Conservation (phyloP, 148 eudicot genomes). For the Vaccinium macrocarpon region DNA sequence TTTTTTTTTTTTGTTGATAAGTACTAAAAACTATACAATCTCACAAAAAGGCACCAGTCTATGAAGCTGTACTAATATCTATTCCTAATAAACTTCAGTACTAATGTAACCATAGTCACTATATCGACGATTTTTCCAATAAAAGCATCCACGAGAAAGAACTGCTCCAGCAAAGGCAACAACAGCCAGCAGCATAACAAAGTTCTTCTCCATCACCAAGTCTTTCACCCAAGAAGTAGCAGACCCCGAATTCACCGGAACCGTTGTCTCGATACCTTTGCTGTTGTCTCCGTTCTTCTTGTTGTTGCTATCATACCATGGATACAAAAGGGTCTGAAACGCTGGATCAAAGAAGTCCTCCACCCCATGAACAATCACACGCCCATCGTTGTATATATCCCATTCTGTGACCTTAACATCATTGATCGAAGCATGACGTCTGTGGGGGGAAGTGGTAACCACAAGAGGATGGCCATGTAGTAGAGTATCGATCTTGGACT, state of each 20-base stretch:
- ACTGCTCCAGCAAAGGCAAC: not conserved
- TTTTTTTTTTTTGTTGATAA: too few species aligned
- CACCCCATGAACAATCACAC: not conserved
- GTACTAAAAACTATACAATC: too few species aligned
- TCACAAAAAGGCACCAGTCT: not conserved
- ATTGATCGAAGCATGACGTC: not conserved
- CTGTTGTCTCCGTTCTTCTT: not conserved
- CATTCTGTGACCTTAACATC: too few species aligned
- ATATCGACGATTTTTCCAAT: not conserved
- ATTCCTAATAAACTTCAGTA: not conserved
- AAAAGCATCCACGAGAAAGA: not conserved
- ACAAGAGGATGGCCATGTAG: not conserved
- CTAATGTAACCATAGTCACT: not conserved
- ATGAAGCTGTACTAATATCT: not conserved
- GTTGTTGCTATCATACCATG: not conserved
- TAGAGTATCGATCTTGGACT: slow-evolving; percentile 1
- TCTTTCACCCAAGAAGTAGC: not conserved
- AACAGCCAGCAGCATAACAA: not conserved
- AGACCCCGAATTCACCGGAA: not conserved
- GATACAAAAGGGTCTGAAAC: slow-evolving; percentile 2
- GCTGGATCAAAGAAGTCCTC: slow-evolving; percentile 4
- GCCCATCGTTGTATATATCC: not conserved
- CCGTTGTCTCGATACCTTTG: not conserved
- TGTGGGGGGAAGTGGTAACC: not conserved
- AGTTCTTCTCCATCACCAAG: not conserved